phyloP scores from a whole-genome alignment of 2,329 filamentous ascomycete genomes.

The Akanthomyces lecanii region DNA sequence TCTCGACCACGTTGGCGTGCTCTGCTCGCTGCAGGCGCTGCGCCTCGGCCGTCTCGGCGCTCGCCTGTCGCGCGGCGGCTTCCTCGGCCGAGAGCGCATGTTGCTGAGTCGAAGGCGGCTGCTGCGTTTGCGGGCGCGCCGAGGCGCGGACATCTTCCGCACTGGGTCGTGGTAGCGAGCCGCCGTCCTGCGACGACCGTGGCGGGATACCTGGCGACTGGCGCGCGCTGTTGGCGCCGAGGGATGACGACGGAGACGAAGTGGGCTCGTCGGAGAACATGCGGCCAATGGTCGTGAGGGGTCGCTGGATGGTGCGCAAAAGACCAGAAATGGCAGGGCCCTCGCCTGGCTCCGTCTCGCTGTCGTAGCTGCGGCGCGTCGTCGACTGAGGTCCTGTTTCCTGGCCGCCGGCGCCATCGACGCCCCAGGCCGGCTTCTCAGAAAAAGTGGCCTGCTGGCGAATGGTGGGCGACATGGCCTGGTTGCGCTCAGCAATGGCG shows the following conservation, averaged over 20 bases:
- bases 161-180: slow-evolving; percentile 24
- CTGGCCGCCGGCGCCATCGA: slow-evolving; percentile 44
- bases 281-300: slow-evolving; percentile 84
- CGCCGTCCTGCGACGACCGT: slow-evolving; percentile 16
- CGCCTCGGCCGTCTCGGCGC: slow-evolving; percentile 83
- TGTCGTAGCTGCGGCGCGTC: slow-evolving; percentile 14
- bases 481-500: slow-evolving; percentile 88
- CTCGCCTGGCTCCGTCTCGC: slow-evolving; percentile 49
- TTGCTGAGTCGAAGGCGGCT: background rate
- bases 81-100: slow-evolving; percentile 70
- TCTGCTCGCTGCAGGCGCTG: slow-evolving; percentile 77
- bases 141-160: slow-evolving; percentile 28
- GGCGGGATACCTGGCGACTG: slow-evolving; percentile 26
- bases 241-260: slow-evolving; percentile 30
- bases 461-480: slow-evolving; percentile 44
- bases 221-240: too few relatives aligned
- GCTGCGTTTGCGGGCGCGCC: slow-evolving; percentile 22
- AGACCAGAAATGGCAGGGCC: slow-evolving; percentile 82
- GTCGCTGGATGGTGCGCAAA: slow-evolving; percentile 84
- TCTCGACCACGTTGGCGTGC: slow-evolving; percentile 89
- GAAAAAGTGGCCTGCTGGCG: slow-evolving; percentile 38
- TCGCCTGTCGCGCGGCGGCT: slow-evolving; percentile 84
- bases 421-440: slow-evolving; percentile 36
- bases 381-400: slow-evolving; percentile 21
- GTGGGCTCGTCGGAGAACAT: slow-evolving; percentile 74